Percentiles rank a stretch among this genome's conserved stretches.
Conservation (phyloP, 129 eudicot species). For the Tanacetum coccineum region DNA sequence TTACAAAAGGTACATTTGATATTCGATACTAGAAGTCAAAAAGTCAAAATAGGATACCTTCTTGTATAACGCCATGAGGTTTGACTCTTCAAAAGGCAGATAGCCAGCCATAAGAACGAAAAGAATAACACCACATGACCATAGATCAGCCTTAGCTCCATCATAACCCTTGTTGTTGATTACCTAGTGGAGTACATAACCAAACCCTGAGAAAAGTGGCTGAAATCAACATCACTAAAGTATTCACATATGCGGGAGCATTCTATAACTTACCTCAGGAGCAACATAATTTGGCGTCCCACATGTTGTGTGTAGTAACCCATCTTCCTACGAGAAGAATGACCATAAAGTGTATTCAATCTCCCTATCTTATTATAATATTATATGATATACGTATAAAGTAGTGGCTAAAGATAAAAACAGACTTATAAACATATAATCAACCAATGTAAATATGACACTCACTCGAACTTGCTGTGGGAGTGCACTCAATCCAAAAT, state of each 20-base stretch:
- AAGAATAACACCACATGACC: constrained; percentile 99
- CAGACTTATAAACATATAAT: no score
- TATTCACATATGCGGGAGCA: constrained; percentile 2
- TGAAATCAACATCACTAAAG: constrained; percentile 1
- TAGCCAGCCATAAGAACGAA: constrained; percentile 98
- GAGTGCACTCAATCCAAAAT: constrained; percentile 89
- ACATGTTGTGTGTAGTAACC: constrained; percentile 94
- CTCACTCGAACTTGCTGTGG: constrained; percentile 93
- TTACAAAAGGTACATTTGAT: background rate
- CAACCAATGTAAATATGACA: no score
- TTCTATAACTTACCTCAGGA: constrained; percentile 68
- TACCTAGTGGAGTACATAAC: constrained; percentile 45
- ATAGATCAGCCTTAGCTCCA: constrained; percentile 98
- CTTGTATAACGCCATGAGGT: constrained; percentile 82
- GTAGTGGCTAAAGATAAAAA: no score
- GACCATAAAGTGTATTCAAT: background rate
- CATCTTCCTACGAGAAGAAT: constrained; percentile 70
- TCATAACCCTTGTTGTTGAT: constrained; percentile 96
- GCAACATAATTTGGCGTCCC: constrained; percentile 99
- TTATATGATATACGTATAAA: no score
- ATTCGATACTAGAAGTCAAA: background rate
- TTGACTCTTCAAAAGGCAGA: constrained; percentile 90
- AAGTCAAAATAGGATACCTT: constrained; percentile 44
- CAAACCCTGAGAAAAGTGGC: constrained; percentile 17
- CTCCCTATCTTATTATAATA: no score